phyloP scores from a whole-genome alignment of 2,329 filamentous ascomycete species.

The Aureobasidium leucospermi region DNA sequence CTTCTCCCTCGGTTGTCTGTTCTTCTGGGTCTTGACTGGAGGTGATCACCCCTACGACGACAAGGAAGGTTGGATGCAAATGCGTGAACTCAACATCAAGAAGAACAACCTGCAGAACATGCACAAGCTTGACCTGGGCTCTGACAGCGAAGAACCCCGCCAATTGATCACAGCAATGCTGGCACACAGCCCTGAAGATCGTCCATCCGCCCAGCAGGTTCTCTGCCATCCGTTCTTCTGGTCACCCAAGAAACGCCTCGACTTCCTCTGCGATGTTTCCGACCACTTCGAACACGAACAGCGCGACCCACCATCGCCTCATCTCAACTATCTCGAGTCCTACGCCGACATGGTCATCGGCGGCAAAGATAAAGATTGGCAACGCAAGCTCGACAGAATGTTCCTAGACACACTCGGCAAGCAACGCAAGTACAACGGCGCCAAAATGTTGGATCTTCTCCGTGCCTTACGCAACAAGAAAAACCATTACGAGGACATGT shows the following conservation, averaged over 20 bases:
- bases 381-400: constrained; percentile 64
- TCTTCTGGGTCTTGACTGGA: constrained; percentile 95
- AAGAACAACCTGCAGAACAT: constrained; percentile 74
- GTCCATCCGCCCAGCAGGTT: constrained; percentile 69
- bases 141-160: constrained; percentile 78
- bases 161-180: constrained; percentile 82
- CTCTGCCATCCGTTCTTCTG: constrained; percentile 97
- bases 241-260: constrained; percentile 77
- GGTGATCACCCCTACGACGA: constrained; percentile 91
- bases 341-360: constrained; percentile 37
- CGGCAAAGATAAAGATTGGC: constrained; percentile 58
- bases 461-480: constrained; percentile 90
- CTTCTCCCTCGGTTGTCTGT: constrained; percentile 94
- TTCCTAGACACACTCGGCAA: constrained; percentile 89
- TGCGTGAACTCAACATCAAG: constrained; percentile 88
- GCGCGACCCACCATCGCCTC: constrained; percentile 67
- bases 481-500: constrained; percentile 97
- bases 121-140: constrained; percentile 44
- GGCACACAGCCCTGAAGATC: constrained; percentile 53
- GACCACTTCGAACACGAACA: constrained; percentile 94
- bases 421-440: constrained; percentile 88
- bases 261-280: constrained; percentile 91
- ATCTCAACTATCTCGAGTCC: constrained; percentile 52
- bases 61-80: constrained; percentile 80
- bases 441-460: constrained; percentile 74